Percentiles rank a stretch among this genome's conserved stretches.
phyloP scores from a whole-genome alignment of 139 green algal species.

The Chlamydomonas urium region DNA sequence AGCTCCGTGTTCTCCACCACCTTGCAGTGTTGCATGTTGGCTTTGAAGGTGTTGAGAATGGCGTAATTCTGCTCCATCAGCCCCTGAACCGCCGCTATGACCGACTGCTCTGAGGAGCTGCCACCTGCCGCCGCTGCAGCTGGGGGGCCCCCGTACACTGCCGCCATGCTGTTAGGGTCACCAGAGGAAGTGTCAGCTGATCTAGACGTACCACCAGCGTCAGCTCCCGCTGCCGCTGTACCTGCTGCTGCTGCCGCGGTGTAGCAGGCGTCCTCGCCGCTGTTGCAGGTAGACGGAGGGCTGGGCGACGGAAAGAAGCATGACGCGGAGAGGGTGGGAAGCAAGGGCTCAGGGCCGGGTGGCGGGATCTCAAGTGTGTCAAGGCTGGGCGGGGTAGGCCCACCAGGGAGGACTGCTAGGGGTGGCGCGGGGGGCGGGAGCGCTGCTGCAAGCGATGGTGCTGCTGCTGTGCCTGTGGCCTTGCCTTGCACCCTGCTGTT shows the following conservation, averaged over 20 bases:
- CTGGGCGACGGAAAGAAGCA: conserved; percentile 7
- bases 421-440: no score
- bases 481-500: not conserved
- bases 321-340: not conserved
- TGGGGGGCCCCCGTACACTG: not conserved
- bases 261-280: conserved; percentile 10
- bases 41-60: conserved; percentile 60
- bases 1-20: conserved; percentile 83
- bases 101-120: not conserved
- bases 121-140: not conserved
- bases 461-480: not conserved
- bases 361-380: not conserved
- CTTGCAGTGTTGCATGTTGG: conserved; percentile 54
- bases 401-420: not conserved
- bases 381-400: not conserved
- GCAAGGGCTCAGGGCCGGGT: not conserved
- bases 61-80: conserved; percentile 50
- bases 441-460: not conserved
- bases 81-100: not conserved
- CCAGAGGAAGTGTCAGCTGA: not conserved
- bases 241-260: not conserved
- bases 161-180: not conserved
- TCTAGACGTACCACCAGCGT: no score
- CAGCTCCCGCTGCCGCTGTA: no score
- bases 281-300: conserved; percentile 11